phyloP scores from a whole-genome alignment of 2,329 filamentous ascomycete genomes.

The Fusarium vanettenii region DNA sequence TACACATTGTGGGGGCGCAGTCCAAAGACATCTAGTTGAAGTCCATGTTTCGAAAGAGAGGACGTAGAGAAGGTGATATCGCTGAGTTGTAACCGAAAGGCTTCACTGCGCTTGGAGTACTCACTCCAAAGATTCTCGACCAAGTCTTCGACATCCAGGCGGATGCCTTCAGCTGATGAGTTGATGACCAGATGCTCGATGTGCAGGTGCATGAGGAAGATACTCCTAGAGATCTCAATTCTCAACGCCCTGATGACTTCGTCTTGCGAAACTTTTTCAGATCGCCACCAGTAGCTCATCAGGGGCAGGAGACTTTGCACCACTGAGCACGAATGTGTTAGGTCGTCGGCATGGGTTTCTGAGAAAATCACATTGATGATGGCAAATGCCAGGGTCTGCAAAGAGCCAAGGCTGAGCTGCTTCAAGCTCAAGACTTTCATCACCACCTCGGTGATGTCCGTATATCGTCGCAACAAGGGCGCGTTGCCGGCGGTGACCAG shows the following conservation, averaged over 20 bases:
- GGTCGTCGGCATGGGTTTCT: slow-evolving; percentile 75
- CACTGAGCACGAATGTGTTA: slow-evolving; percentile 69
- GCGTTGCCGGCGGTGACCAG: slow-evolving; percentile 76
- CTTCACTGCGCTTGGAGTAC: slow-evolving; percentile 78
- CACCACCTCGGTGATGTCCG: slow-evolving; percentile 66
- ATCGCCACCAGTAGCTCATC: slow-evolving; percentile 81
- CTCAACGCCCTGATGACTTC: slow-evolving; percentile 72
- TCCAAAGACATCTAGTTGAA: slow-evolving; percentile 62
- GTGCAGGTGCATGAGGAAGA: slow-evolving; percentile 75
- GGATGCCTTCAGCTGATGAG: slow-evolving; percentile 52
- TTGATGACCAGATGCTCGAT: slow-evolving; percentile 67
- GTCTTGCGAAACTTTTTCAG: slow-evolving; percentile 71
- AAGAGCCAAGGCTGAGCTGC: slow-evolving; percentile 67
- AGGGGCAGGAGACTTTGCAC: slow-evolving; percentile 74
- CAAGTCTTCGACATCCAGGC: slow-evolving; percentile 70
- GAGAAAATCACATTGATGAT: slow-evolving; percentile 78
- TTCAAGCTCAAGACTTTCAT: slow-evolving; percentile 71
- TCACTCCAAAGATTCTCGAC: slow-evolving; percentile 79
- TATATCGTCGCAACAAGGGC: slow-evolving; percentile 68
- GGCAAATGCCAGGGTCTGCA: slow-evolving; percentile 80
- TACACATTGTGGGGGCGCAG: slow-evolving; percentile 64
- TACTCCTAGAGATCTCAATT: slow-evolving; percentile 80
- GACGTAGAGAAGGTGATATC: slow-evolving; percentile 73
- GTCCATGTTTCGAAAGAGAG: slow-evolving; percentile 56
- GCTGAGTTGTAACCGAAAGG: slow-evolving; percentile 80